A percentile compares a stretch with the other conserved stretches of the same genome.
phyloP scores from a whole-genome alignment of 1,284 basidiomycete species.

The Cutaneotrichosporon sp. region DNA sequence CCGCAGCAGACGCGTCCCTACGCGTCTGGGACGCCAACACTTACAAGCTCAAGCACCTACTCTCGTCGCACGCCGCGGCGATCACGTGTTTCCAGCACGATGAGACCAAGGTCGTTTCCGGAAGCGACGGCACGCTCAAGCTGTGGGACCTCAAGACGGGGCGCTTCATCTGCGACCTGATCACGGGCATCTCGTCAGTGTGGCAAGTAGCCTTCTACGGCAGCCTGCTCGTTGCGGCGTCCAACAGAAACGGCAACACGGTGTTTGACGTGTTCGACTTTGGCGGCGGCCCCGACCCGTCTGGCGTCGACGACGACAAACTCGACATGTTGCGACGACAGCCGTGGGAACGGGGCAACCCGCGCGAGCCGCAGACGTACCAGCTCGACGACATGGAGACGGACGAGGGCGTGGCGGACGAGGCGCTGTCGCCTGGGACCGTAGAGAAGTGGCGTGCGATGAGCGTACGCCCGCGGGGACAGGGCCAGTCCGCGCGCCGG shows the following conservation, averaged over 20 bases:
- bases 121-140: slow-evolving; percentile 90
- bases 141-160: slow-evolving; percentile 92
- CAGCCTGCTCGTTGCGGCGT: slow-evolving; percentile 85
- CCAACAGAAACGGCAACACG: slow-evolving; percentile 70
- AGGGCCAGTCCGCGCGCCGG: not conserved
- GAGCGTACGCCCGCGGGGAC: not conserved
- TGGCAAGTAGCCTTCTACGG: slow-evolving; percentile 96
- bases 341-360: slow-evolving; percentile 35
- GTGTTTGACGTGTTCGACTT: slow-evolving; percentile 48
- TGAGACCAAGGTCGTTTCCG: slow-evolving; percentile 88
- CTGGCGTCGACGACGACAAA: slow-evolving; percentile 35
- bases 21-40: slow-evolving; percentile 85
- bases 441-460: slow-evolving; percentile 4
- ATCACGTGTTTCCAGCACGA: slow-evolving; percentile 98
- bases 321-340: slow-evolving; percentile 34
- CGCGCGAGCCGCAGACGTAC: slow-evolving; percentile 32
- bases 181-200: slow-evolving; percentile 82
- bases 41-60: slow-evolving; percentile 68
- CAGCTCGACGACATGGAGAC: slow-evolving; percentile 21
- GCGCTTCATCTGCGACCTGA: slow-evolving; percentile 71
- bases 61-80: slow-evolving; percentile 83
- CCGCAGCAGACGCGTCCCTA: slow-evolving; percentile 86
- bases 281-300: slow-evolving; percentile 20
- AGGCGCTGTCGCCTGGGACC: slow-evolving; percentile 2
- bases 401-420: not conserved